Evolutionary conservation across 139 green algal species (phyloP), one percentile per base, ranked within the genome.

Genomic region (Asterochloris sp.): DNA sequence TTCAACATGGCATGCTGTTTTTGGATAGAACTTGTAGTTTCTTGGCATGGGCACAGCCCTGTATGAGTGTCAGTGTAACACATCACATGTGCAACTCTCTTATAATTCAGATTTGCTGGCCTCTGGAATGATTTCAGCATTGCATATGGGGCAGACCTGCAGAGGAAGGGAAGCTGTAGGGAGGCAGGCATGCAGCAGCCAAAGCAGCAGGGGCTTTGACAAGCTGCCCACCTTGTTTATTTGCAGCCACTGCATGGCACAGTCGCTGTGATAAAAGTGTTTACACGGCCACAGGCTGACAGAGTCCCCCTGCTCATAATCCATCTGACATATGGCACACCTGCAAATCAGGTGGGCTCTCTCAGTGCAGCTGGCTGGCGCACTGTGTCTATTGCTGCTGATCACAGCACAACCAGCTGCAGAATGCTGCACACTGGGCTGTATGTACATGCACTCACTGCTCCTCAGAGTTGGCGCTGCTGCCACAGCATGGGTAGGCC

Each of bases 261-360:
- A 89, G 9, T 84, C 84, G 47, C 82, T 84, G 29, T 92, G 88
- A 38, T 87, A 88, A 68, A 88, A 89, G 66, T 92, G 88, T 23
- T 74, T 67, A 69, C 88, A 92, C 17, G 83, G 85, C 69, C 92
- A 66, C 78, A 86, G 67, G 17, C 61, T 64, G 19, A 92, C 78
- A 13, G 26, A 60, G 62, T 92, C 87, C 17, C 86, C 87, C 6
- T 26, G 21, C 47, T 87, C 82, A 71, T 84, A 92, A 69, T 92
- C 87, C 78, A 89, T 69, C 23, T 79, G 69, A n/a, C 86, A 90
- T 23, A 90, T 67, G 17, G 80, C 78, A 67, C 86, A 90, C 74
- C 76, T 80, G 61, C 60, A 80, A 21, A 12, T 21, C 4, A 10
- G 38, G 66, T 71, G 1, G 21, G 17, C 4, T 4, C 21, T 71